A percentile compares a stretch with the other conserved stretches of the same genome.
These are phyloP conservation scores for Nothomitra cinnamomea DNA, from an alignment of 2,329 filamentous ascomycete species.

Conservation along the genomic window DNA sequence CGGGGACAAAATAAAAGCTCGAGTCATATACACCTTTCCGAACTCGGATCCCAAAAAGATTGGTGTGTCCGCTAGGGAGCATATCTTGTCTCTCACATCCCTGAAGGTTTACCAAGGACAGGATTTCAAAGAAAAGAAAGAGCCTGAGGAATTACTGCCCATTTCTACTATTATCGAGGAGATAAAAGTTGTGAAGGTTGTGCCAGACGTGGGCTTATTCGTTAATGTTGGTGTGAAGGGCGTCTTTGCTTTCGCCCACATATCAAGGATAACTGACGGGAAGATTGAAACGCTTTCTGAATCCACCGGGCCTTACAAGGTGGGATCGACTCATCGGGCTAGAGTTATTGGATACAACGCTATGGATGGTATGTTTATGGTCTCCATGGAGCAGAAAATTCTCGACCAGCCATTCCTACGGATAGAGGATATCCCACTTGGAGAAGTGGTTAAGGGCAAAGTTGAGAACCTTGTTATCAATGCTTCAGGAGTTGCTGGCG, in stretches of 20 bases:
- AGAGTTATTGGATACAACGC: slow-evolving; percentile 76
- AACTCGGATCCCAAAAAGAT: slow-evolving; percentile 64
- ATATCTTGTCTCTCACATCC: slow-evolving; percentile 49
- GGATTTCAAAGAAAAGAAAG: slow-evolving; percentile 22
- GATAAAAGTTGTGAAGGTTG: slow-evolving; percentile 64
- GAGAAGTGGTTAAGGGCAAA: slow-evolving; percentile 62
- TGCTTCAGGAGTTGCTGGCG: slow-evolving; percentile 57
- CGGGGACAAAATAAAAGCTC: slow-evolving; percentile 67
- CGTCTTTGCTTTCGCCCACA: slow-evolving; percentile 78
- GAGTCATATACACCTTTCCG: slow-evolving; percentile 79
- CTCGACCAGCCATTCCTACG: slow-evolving; percentile 79
- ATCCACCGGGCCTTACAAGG: slow-evolving; percentile 58
- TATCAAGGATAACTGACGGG: slow-evolving; percentile 78
- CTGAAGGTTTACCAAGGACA: slow-evolving; percentile 12
- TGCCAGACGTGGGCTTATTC: slow-evolving; percentile 66
- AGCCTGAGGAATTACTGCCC: slow-evolving; percentile 43
- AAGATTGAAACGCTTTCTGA: slow-evolving; percentile 74
- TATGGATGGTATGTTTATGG: slow-evolving; percentile 67
- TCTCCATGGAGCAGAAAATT: slow-evolving; percentile 69
- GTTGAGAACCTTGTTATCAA: slow-evolving; percentile 74
- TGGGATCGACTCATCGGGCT: slow-evolving; percentile 62
- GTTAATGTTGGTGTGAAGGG: slow-evolving; percentile 50
- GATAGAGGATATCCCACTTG: slow-evolving; percentile 77
- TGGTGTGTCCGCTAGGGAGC: slow-evolving; percentile 75
- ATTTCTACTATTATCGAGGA: slow-evolving; percentile 62